Evolutionary conservation across 768 basidiomycete species (phyloP), one percentile per base, ranked within the genome.

Genomic region (Tylopilus sp.): DNA sequence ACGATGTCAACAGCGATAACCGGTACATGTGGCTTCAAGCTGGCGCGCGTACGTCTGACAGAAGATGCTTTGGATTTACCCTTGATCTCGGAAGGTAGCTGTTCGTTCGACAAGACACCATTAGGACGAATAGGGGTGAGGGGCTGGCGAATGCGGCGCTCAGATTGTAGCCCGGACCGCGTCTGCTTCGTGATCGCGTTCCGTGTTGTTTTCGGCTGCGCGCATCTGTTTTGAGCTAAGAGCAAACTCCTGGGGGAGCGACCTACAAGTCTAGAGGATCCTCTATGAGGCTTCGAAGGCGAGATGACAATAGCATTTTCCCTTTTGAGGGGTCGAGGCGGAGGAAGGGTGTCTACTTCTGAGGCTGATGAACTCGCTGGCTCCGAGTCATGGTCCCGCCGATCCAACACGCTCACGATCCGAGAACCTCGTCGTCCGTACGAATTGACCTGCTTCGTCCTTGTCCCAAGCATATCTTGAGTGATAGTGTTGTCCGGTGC

Each of bases 1-100:
- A 84, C 71, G 46, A 91, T 89, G 42, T 90, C 85, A 45, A 89
- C 72, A 36, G 83, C 76, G 13, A 89, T 76, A 19, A 80, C 66
- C 1, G 82, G 79, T 1, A 77, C 72, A 36, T 72, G 71, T 8
- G 76, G 71, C 64, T 68, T 72, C 63, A 76, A 54, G 45, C 68
- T 72, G 4, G 62, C 53, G 40, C 59, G 54, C 33, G 64, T 30
- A 28, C 50, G 41, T 52, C 62, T 60, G 31, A 34, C 21, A 41
- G 44, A 7, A 48, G 53, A 31, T 34, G 49, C 29, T 56, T 60
- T 61, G 55, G 61, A 46, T 62, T 70, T 64, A 57, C 56, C 58
- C 61, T 55, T 54, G 28, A 54, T 14, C 45, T 52, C 44, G 57
- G 60, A 40, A 56, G 69, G 29, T 50, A 58, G 44, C 56, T 52